Percentiles rank a stretch among this genome's conserved stretches.
These are phyloP conservation scores for Botryococcus braunii DNA, from an alignment of 163 green algal species.

Conservation along the genomic window DNA sequence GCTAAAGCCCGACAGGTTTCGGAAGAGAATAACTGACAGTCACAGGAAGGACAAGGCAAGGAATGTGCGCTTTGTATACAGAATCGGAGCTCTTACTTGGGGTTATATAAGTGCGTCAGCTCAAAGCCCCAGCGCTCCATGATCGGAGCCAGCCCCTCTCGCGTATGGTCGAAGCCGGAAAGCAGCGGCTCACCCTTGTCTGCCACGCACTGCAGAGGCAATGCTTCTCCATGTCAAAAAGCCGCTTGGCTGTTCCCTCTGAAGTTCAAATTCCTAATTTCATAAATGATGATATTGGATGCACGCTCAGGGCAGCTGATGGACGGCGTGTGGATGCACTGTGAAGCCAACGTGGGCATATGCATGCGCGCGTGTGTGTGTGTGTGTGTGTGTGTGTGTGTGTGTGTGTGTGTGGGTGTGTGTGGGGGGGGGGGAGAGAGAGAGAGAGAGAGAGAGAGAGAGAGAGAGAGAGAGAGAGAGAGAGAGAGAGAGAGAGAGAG, in stretches of 20 bases:
- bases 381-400: background rate
- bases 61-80: background rate
- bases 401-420: no score
- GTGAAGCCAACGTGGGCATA: background rate
- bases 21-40: no score
- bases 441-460: no score
- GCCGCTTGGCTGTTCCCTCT: background rate
- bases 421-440: no score
- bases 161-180: constrained; percentile 27
- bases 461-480: no score
- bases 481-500: no score
- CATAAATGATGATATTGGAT: background rate
- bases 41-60: background rate
- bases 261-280: background rate
- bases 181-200: constrained; percentile 12
- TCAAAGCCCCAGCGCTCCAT: constrained; percentile 13
- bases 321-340: no score
- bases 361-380: background rate
- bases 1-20: no score
- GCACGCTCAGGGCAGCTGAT: background rate
- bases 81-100: no score
- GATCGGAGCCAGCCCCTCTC: constrained; percentile 22
- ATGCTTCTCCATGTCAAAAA: background rate
- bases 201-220: constrained; percentile 13
- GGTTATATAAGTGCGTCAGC: constrained; percentile 5